Evolutionary conservation across 129 eudicot genomes (phyloP).

Genomic region (Ambrosia artemisiifolia): DNA sequence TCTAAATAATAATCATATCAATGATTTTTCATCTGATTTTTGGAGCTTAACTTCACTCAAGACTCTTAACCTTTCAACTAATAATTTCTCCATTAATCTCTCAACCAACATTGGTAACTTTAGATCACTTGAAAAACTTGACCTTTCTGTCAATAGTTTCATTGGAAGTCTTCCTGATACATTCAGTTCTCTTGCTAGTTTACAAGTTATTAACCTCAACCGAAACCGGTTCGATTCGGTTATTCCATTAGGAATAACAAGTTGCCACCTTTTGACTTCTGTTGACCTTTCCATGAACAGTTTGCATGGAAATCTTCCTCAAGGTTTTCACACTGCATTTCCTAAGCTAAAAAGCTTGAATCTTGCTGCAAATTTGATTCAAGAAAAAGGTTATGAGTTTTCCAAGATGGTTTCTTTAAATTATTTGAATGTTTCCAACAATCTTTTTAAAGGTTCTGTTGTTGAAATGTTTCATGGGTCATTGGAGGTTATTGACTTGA

Average conservation of each 20-base stretch:
- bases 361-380: slow-evolving; percentile 54
- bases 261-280: slow-evolving; percentile 55
- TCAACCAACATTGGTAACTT: slow-evolving; percentile 72
- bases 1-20: slow-evolving; percentile 59
- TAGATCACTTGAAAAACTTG: slow-evolving; percentile 56
- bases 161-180: slow-evolving; percentile 62
- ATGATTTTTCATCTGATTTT: slow-evolving; percentile 66
- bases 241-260: slow-evolving; percentile 55
- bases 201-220: slow-evolving; percentile 51
- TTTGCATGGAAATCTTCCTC: slow-evolving; percentile 59
- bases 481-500: slow-evolving; percentile 69
- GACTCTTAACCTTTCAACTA: slow-evolving; percentile 54
- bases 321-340: slow-evolving; percentile 52
- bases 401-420: slow-evolving; percentile 47
- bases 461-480: slow-evolving; percentile 55
- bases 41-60: slow-evolving; percentile 72
- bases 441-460: slow-evolving; percentile 68
- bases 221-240: slow-evolving; percentile 45
- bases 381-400: slow-evolving; percentile 62
- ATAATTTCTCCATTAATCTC: slow-evolving; percentile 48
- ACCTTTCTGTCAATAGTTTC: slow-evolving; percentile 62
- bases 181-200: slow-evolving; percentile 45
- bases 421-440: slow-evolving; percentile 58
- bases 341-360: slow-evolving; percentile 60
- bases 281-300: slow-evolving; percentile 57